Base-by-base conservation (phyloP, 164 flowering plant species). In the grape (Vitis vinifera) region DNA sequence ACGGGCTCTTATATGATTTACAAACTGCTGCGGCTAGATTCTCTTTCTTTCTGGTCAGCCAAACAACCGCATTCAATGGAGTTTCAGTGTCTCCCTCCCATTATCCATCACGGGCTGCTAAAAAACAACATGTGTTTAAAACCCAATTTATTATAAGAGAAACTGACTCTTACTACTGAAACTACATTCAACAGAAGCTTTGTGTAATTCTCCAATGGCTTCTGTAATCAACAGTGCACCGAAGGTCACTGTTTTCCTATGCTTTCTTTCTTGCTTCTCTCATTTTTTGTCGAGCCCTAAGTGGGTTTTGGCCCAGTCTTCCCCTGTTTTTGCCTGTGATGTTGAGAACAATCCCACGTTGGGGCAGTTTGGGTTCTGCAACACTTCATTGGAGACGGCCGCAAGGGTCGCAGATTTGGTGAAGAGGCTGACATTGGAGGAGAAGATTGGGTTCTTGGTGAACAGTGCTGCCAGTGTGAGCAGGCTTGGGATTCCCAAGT, bases 401-500 rank as follows among this genome's bases (percentile, higher is more conserved):
- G 74, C 61, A 4, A 79, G 98, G 67, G 99, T 95, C 49, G 70
- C 16, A 6, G 99, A 95, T 73, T 70, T 95, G 76, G 95, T 95
- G 61, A 71, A 75, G 75, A 76, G 93, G 78, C 82, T 96, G 6
- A 96, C 97, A 73, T 78, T 96, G 89, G 81, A 83, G 53, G 98
- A 96, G 88, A 96, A 96, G 63, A 83, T 96, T 37, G 66, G 65
- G 53, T 84, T 81, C 66, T 60, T 92, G 79, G 94, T 85, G 73
- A 73, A 85, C 64, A 73, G 61, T 11, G 89, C 95, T 4, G 86
- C 75, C 10, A 75, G 76, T 57, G 93, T 91, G 51, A 66, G 72
- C 59, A 70, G 99, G 65, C 95, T 93, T 30, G 98, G 99, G 13
- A 89, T 96, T 14, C 97, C 98, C 0, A 76, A 75, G 19, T 93